Percentiles rank a stretch among this genome's conserved stretches.
phyloP scores from a whole-genome alignment of 805 yeast genomes.

The Barnettozyma californica region DNA sequence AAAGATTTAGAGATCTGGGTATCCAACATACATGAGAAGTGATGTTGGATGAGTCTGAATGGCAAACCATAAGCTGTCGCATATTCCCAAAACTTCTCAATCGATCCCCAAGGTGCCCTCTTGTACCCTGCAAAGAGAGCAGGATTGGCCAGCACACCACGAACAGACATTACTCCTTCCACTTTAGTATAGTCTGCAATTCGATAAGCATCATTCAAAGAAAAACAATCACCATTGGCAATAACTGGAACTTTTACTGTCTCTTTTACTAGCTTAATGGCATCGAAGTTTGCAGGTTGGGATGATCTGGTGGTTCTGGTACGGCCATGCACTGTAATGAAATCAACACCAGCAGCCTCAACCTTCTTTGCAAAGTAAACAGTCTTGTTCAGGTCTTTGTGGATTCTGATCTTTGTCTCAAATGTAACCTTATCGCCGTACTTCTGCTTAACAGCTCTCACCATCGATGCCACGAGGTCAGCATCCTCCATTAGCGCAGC shows the following conservation, averaged over 20 bases:
- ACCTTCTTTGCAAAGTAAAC: conserved; percentile 64
- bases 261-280: conserved; percentile 60
- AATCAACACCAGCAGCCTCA: conserved; percentile 87
- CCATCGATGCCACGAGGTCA: conserved; percentile 78
- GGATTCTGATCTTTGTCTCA: conserved; percentile 91
- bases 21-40: conserved; percentile 80
- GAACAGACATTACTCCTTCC: conserved; percentile 93
- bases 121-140: conserved; percentile 74
- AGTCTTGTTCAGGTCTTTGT: conserved; percentile 68
- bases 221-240: conserved; percentile 96
- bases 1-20: conserved; percentile 40
- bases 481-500: conserved; percentile 89
- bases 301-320: conserved; percentile 81
- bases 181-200: conserved; percentile 67
- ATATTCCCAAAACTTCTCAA: conserved; percentile 79
- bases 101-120: conserved; percentile 84
- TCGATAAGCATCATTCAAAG: conserved; percentile 52
- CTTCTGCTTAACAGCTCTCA: conserved; percentile 68
- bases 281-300: conserved; percentile 76
- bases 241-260: conserved; percentile 65
- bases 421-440: conserved; percentile 70
- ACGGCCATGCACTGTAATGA: conserved; percentile 92
- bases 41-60: conserved; percentile 80
- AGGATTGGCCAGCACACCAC: conserved; percentile 85
- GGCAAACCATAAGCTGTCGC: conserved; percentile 80